These are phyloP conservation scores for Boletus chippewaensis DNA, from an alignment of 1,284 basidiomycete genomes.

Conservation along the genomic window DNA sequence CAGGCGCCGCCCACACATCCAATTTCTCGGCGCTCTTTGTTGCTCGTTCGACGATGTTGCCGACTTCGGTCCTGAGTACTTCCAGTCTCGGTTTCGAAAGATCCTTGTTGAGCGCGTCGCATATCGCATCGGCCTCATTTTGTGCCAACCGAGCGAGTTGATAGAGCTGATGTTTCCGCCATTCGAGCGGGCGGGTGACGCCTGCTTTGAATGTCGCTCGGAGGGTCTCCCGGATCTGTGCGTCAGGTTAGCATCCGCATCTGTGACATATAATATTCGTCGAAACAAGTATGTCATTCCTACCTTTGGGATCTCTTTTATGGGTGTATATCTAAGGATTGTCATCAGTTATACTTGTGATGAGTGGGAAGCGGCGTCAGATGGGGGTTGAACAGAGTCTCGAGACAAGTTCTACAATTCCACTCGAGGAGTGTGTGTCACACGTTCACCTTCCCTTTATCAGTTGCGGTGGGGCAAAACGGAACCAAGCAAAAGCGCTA, in stretches of 20 bases:
- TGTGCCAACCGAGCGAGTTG: constrained; percentile 31
- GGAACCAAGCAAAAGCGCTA: too few relatives aligned
- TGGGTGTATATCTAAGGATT: neutral
- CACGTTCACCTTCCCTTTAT: neutral
- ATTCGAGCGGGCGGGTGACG: constrained; percentile 23
- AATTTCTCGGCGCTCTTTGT: constrained; percentile 20
- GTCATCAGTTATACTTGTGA: neutral
- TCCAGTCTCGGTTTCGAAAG: constrained; percentile 28
- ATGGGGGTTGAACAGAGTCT: neutral
- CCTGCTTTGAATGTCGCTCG: constrained; percentile 24
- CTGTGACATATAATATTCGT: neutral
- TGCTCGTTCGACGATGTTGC: constrained; percentile 15
- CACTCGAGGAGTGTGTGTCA: neutral
- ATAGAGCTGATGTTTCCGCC: constrained; percentile 29
- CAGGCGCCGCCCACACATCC: constrained; percentile 24
- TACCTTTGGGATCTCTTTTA: neutral
- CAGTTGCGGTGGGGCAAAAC: neutral
- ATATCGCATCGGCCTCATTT: constrained; percentile 23
- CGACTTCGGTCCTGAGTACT: constrained; percentile 23
- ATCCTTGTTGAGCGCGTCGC: constrained; percentile 27
- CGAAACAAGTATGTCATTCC: neutral
- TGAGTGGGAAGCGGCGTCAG: too few relatives aligned
- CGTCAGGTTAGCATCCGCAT: too few relatives aligned
- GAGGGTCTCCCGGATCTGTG: constrained; percentile 25
- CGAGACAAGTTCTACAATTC: neutral